Percentiles rank a stretch among this genome's conserved stretches.
These are phyloP conservation scores for Cyclotella sp. DNA, from an alignment of 108 stramenopile species.

Conservation along the genomic window DNA sequence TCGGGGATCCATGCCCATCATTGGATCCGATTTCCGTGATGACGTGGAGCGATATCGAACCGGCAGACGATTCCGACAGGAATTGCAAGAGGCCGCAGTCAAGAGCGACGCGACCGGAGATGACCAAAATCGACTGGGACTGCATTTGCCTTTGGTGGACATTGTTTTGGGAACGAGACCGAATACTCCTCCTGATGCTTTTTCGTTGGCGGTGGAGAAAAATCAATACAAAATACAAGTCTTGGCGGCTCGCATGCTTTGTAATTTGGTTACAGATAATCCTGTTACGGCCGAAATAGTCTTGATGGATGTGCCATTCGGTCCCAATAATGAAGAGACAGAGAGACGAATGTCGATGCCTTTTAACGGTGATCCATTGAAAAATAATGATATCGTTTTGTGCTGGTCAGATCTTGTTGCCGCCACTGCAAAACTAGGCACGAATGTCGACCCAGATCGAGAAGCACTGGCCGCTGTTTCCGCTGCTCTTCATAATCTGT, in stretches of 20 bases:
- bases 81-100: conserved; percentile 41
- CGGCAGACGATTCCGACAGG: conserved; percentile 28
- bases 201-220: conserved; percentile 19
- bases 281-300: conserved; percentile 47
- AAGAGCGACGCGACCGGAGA: conserved; percentile 1
- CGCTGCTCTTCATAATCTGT: conserved; percentile 72
- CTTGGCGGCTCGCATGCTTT: conserved; percentile 63
- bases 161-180: conserved; percentile 23
- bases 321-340: conserved; percentile 52
- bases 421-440: conserved; percentile 27
- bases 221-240: conserved; percentile 27
- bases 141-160: conserved; percentile 38
- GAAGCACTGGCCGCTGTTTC: conserved; percentile 72
- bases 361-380: conserved; percentile 10
- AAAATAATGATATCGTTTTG: conserved; percentile 9
- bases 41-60: conserved; percentile 35
- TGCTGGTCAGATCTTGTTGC: conserved; percentile 55
- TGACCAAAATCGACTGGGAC: conserved; percentile 11
- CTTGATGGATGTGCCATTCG: conserved; percentile 49
- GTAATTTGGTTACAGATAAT: conserved; percentile 81
- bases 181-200: not conserved
- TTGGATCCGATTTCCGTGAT: conserved; percentile 18
- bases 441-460: conserved; percentile 34
- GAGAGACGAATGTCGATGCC: conserved; percentile 38
- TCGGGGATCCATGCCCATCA: not conserved